These are phyloP conservation scores for Mycocentrospora acerina DNA, from an alignment of 2,329 filamentous ascomycete genomes.

Conservation along the genomic window DNA sequence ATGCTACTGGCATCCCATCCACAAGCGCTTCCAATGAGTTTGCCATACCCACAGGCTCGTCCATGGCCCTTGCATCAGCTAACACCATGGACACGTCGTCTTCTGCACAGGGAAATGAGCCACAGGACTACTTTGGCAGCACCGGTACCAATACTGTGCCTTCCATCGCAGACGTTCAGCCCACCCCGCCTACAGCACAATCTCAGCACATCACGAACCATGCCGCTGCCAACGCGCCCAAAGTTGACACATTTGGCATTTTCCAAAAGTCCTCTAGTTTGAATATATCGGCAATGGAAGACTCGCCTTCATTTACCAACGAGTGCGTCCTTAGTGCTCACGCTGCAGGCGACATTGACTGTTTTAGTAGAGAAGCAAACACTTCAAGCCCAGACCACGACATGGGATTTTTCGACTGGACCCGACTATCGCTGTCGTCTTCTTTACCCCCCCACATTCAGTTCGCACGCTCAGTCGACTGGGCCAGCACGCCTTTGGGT, in stretches of 20 bases:
- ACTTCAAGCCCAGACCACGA: conserved; percentile 27
- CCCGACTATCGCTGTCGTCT: conserved; percentile 64
- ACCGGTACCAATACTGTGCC: conserved; percentile 11
- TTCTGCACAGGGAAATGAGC: conserved; percentile 24
- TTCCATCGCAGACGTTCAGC: conserved; percentile 13
- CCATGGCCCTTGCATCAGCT: conserved; percentile 12
- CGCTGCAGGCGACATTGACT: conserved; percentile 43
- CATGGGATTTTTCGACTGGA: conserved; percentile 76
- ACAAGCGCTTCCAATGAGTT: conserved; percentile 40
- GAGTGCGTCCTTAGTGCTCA: conserved; percentile 46
- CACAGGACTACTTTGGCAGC: conserved; percentile 47
- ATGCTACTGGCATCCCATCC: conserved; percentile 21
- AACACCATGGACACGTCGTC: conserved; percentile 12
- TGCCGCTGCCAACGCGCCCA: conserved; percentile 1
- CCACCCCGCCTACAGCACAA: conserved; percentile 8
- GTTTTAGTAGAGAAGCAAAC: conserved; percentile 35
- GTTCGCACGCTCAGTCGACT: conserved; percentile 71
- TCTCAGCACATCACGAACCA: conserved; percentile 7
- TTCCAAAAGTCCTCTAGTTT: conserved; percentile 15
- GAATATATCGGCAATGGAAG: conserved; percentile 23
- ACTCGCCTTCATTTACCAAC: conserved; percentile 35
- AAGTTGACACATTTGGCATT: conserved; percentile 1
- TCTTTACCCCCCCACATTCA: conserved; percentile 69
- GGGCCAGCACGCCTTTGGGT: conserved; percentile 71
- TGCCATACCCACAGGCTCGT: conserved; percentile 25